A percentile compares a stretch with the other conserved stretches of the same genome.
These are phyloP conservation scores for Iris macrosiphon DNA, from an alignment of 106 monocot genomes.

Conservation along the genomic window DNA sequence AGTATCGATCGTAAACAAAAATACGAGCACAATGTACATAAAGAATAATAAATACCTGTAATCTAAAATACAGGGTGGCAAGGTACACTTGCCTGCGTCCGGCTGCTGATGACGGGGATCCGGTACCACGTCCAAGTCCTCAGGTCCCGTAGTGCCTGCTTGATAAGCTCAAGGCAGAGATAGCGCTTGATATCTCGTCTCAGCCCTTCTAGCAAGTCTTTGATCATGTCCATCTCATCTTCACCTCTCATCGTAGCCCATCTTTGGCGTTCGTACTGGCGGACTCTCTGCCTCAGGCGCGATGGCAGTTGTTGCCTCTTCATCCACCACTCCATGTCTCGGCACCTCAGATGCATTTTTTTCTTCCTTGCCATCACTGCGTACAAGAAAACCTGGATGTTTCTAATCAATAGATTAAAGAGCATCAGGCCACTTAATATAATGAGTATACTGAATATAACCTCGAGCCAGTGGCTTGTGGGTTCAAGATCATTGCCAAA, in stretches of 20 bases:
- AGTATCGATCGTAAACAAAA: too few relatives aligned
- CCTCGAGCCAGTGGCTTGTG: conserved; percentile 90
- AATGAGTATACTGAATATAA: conserved; percentile 78
- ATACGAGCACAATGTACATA: too few relatives aligned
- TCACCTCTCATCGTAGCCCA: conserved; percentile 78
- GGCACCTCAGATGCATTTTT: conserved; percentile 74
- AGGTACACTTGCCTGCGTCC: too few relatives aligned
- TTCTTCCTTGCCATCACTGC: conserved; percentile 82
- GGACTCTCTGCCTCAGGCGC: conserved; percentile 41
- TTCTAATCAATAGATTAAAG: conserved; percentile 88
- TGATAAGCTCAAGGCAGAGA: conserved; percentile 86
- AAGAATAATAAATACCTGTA: too few relatives aligned
- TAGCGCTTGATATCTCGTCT: conserved; percentile 75
- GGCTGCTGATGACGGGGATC: too few relatives aligned
- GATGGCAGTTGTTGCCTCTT: conserved; percentile 72
- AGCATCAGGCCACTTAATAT: conserved; percentile 75
- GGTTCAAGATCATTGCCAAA: conserved; percentile 89
- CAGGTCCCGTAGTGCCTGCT: conserved; percentile 60
- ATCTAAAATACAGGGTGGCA: too few relatives aligned
- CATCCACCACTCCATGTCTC: conserved; percentile 99
- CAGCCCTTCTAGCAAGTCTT: conserved; percentile 75
- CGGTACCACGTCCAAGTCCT: too few relatives aligned
- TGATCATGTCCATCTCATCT: conserved; percentile 71
- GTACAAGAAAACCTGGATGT: conserved; percentile 94
- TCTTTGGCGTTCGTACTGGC: conserved; percentile 68